Conservation (phyloP, 257 asterid genomes). For the Plantago elongata region DNA sequence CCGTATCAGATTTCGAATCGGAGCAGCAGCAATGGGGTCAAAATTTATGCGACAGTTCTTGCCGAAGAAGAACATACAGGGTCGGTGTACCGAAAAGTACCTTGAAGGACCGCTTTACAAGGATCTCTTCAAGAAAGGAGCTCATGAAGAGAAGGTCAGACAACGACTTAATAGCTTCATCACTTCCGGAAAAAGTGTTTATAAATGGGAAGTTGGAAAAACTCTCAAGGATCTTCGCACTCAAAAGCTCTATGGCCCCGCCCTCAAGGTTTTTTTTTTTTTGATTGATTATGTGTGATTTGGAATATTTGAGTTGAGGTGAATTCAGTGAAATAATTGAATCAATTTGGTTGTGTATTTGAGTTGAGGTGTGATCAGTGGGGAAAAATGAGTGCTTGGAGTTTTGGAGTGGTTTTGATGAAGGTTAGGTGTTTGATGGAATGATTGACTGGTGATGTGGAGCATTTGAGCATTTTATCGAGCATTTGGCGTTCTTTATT, state of each 20-base stretch:
- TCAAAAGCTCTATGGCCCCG: slow-evolving; percentile 68
- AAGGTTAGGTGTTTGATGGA: too few species aligned
- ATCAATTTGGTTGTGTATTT: not conserved
- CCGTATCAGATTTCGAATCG: not conserved
- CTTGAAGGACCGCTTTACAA: slow-evolving; percentile 80
- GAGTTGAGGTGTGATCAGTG: too few species aligned
- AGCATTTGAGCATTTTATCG: too few species aligned
- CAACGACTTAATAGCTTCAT: slow-evolving; percentile 60
- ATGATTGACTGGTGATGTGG: too few species aligned
- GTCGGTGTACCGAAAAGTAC: slow-evolving; percentile 68
- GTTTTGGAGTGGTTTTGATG: too few species aligned
- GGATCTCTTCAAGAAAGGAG: slow-evolving; percentile 64
- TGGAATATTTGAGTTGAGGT: too few species aligned
- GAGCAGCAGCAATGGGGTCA: slow-evolving; percentile 47
- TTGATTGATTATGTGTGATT: too few species aligned
- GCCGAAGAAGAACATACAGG: slow-evolving; percentile 48
- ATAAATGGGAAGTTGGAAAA: slow-evolving; percentile 89
- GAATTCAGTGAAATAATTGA: too few species aligned
- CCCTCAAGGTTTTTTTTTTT: too few species aligned
- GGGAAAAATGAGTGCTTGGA: too few species aligned
- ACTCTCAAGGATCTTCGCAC: slow-evolving; percentile 66
- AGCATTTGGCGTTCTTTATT: too few species aligned
- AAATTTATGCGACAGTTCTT: slow-evolving; percentile 67
- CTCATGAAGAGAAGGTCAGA: slow-evolving; percentile 54
- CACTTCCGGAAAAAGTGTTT: slow-evolving; percentile 63